Percentiles rank a stretch among this genome's conserved stretches.
These are phyloP conservation scores for Dissophora ornata DNA, from an alignment of 192 early-diverging fungal species.

Conservation along the genomic window DNA sequence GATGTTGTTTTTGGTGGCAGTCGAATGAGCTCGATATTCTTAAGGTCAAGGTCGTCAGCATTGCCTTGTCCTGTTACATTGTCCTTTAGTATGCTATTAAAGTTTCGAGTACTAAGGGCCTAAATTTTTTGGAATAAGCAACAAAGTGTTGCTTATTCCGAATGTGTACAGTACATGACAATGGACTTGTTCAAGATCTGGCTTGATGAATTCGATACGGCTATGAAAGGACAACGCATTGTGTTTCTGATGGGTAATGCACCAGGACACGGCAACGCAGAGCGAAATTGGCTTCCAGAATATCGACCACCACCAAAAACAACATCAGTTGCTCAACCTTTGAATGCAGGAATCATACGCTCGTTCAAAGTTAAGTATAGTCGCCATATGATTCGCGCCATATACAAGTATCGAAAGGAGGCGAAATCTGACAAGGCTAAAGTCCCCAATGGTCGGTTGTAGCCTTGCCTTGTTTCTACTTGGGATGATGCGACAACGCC, in stretches of 20 bases:
- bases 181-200: too few species aligned
- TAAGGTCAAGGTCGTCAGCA: neutral
- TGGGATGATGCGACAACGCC: neutral
- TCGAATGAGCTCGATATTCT: neutral
- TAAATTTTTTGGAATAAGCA: neutral
- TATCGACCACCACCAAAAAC: too few species aligned
- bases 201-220: too few species aligned
- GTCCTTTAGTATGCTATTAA: neutral
- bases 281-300: neutral
- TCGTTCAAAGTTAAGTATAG: slow-evolving; percentile 2
- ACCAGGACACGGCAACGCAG: neutral
- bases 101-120: neutral
- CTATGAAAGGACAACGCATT: too few species aligned
- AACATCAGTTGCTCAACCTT: too few species aligned
- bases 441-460: neutral
- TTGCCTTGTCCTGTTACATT: neutral
- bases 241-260: too few species aligned
- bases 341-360: too few species aligned
- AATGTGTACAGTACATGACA: neutral
- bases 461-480: neutral
- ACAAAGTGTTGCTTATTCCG: neutral
- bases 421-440: neutral
- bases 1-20: slow-evolving; percentile 4
- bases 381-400: too few species aligned
- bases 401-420: too few species aligned